Percentiles rank a stretch among this genome's conserved stretches.
Evolutionary conservation across 192 early-diverging fungal species (phyloP).

Genomic region (Entomortierella parvispora): DNA sequence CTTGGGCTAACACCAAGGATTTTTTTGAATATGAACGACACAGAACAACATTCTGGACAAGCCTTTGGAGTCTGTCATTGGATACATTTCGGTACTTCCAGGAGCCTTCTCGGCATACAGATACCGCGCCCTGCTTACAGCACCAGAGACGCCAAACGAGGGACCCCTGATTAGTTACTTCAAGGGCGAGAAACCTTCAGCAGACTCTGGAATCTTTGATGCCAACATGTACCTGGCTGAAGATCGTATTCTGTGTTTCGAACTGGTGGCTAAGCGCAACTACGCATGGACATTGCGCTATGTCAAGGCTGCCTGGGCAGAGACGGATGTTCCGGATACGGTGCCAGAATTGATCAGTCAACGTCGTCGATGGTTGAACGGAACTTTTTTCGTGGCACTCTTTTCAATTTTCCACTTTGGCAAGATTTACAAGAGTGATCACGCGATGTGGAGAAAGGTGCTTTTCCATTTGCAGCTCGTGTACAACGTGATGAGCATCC

Average conservation of each 20-base stretch:
- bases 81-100: slow-evolving; percentile 84
- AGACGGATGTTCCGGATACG: slow-evolving; percentile 79
- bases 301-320: slow-evolving; percentile 68
- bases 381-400: slow-evolving; percentile 81
- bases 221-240: slow-evolving; percentile 76
- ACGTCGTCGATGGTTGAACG: slow-evolving; percentile 85
- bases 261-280: slow-evolving; percentile 74
- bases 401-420: slow-evolving; percentile 69
- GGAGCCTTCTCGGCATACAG: slow-evolving; percentile 85
- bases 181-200: slow-evolving; percentile 66
- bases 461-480: slow-evolving; percentile 67
- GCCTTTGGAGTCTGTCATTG: slow-evolving; percentile 77
- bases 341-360: slow-evolving; percentile 84
- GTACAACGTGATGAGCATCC: slow-evolving; percentile 75
- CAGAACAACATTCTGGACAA: slow-evolving; percentile 80
- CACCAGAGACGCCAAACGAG: slow-evolving; percentile 60
- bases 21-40: not conserved
- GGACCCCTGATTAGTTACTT: slow-evolving; percentile 77
- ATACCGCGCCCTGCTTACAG: slow-evolving; percentile 69
- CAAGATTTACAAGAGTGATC: slow-evolving; percentile 65
- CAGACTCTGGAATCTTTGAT: slow-evolving; percentile 58
- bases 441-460: slow-evolving; percentile 61
- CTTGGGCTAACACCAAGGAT: not conserved
- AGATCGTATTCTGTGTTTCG: slow-evolving; percentile 88
- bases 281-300: slow-evolving; percentile 74